Evolutionary conservation across 2,329 filamentous ascomycete genomes (phyloP).

Genomic region (Mycosphaerella sp.): DNA sequence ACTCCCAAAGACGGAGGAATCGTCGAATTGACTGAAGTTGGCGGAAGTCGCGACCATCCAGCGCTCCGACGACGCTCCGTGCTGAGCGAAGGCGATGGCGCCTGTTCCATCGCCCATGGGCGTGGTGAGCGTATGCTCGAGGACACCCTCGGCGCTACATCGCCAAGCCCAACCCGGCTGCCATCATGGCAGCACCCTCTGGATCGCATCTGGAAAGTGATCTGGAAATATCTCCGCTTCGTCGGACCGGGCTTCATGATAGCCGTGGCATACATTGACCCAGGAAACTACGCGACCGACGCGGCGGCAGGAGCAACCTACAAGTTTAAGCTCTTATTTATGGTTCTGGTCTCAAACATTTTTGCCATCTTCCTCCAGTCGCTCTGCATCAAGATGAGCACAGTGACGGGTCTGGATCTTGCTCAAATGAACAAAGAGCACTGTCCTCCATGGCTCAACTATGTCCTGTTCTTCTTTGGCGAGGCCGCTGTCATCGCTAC

Average conservation of each 20-base stretch:
- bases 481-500: conserved; percentile 54
- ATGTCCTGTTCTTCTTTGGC: conserved; percentile 48
- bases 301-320: conserved; percentile 62
- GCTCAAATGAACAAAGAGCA: conserved; percentile 45
- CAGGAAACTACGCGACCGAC: conserved; percentile 62
- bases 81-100: conserved; percentile 15
- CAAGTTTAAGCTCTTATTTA: conserved; percentile 59
- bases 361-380: conserved; percentile 66
- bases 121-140: conserved; percentile 24
- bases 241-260: conserved; percentile 62
- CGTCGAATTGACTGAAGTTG: conserved; percentile 21
- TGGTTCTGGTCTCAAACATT: conserved; percentile 62
- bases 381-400: conserved; percentile 55
- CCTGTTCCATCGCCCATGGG: conserved; percentile 19
- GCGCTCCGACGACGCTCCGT: conserved; percentile 6
- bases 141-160: conserved; percentile 17
- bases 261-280: conserved; percentile 46
- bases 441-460: conserved; percentile 50
- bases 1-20: conserved; percentile 28
- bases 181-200: conserved; percentile 19
- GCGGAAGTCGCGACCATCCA: conserved; percentile 11
- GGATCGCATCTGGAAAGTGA: conserved; percentile 13
- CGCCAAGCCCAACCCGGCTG: conserved; percentile 19
- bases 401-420: conserved; percentile 46
- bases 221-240: conserved; percentile 48